Conservation (phyloP, 1,139 yeast species). For the Candida neerlandica region DNA sequence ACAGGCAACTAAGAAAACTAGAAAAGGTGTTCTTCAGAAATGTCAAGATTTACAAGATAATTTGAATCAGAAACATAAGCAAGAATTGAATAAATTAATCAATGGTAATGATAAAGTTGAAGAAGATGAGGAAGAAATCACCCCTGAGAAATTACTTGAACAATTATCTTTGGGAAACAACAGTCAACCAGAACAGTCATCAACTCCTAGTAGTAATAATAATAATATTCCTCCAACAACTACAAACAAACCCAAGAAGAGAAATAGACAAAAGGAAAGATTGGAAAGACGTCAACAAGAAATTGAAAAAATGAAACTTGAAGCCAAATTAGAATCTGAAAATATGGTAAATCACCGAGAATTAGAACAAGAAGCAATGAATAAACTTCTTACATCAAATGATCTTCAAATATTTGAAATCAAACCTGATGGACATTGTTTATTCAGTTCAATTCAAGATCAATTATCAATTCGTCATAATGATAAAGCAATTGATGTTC, state of each 20-base stretch:
- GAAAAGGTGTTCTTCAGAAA: constrained; percentile 56
- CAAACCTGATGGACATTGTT: constrained; percentile 91
- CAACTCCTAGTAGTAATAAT: background rate
- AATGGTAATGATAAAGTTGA: constrained; percentile 9
- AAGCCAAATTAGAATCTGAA: constrained; percentile 74
- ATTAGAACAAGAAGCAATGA: constrained; percentile 70
- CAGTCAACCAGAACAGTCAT: background rate
- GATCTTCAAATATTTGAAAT: constrained; percentile 63
- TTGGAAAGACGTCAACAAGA: constrained; percentile 77
- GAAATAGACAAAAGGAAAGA: constrained; percentile 85
- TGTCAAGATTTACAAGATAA: constrained; percentile 62
- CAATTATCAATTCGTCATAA: constrained; percentile 61
- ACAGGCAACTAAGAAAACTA: constrained; percentile 79
- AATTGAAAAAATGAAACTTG: constrained; percentile 58
- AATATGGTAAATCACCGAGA: constrained; percentile 65
- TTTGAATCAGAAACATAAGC: constrained; percentile 53
- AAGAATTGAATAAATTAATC: constrained; percentile 44
- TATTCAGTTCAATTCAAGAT: constrained; percentile 83
- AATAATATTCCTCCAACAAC: background rate
- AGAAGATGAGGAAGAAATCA: constrained; percentile 39
- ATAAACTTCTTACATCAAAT: constrained; percentile 49
- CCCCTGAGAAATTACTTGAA: constrained; percentile 67
- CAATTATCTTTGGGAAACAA: constrained; percentile 40
- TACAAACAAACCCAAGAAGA: constrained; percentile 30
- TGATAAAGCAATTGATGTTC: constrained; percentile 31